Conservation (phyloP, 768 basidiomycete species). For the Trametes cingulata region DNA sequence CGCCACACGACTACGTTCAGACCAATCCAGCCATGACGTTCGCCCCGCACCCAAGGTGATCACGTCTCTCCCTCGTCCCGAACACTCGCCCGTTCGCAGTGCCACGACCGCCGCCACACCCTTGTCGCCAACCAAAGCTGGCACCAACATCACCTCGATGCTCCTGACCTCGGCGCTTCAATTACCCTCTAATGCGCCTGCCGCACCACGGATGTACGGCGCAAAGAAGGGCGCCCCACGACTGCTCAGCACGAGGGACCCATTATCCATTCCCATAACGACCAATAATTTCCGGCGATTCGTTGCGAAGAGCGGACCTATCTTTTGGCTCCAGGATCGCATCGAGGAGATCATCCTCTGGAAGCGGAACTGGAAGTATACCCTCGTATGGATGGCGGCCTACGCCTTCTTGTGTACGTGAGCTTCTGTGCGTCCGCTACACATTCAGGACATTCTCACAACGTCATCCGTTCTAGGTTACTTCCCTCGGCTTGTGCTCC, state of each 20-base stretch:
- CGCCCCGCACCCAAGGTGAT: constrained; percentile 28
- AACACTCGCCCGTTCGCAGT: constrained; percentile 15
- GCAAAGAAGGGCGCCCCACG: constrained; percentile 29
- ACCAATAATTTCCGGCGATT: constrained; percentile 83
- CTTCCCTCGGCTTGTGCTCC: constrained; percentile 69
- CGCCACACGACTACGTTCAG: constrained; percentile 36
- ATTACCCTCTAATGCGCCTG: constrained; percentile 23
- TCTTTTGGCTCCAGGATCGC: constrained; percentile 91
- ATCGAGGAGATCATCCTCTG: constrained; percentile 84
- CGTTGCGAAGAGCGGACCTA: constrained; percentile 68
- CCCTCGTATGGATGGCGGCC: constrained; percentile 69
- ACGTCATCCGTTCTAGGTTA: constrained; percentile 53
- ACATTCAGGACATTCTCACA: neutral
- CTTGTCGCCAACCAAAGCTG: constrained; percentile 33
- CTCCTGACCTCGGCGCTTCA: constrained; percentile 31
- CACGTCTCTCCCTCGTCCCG: constrained; percentile 30
- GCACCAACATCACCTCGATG: constrained; percentile 35
- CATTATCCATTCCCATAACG: constrained; percentile 75
- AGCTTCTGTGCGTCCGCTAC: constrained; percentile 29
- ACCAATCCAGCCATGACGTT: constrained; percentile 23
- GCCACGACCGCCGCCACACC: constrained; percentile 19
- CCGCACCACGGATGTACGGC: constrained; percentile 19
- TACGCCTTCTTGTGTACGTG: constrained; percentile 76
- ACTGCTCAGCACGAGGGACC: constrained; percentile 60
- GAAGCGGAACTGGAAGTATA: constrained; percentile 74